phyloP scores from a whole-genome alignment of 73 alveolate species.

The Paramecium primaurelia region DNA sequence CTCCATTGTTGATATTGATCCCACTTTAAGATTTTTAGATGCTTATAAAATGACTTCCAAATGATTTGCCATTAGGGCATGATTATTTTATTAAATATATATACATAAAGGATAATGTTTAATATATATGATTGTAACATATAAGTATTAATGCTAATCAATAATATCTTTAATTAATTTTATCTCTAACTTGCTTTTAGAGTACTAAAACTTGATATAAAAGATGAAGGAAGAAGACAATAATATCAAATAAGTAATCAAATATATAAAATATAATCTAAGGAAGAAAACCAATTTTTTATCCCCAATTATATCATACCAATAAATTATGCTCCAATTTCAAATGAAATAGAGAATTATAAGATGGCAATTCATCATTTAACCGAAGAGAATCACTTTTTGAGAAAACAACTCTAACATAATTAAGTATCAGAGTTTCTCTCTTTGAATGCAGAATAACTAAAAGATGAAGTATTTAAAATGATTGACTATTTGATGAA shows the following conservation, averaged over 20 bases:
- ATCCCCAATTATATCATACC: background rate
- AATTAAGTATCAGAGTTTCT: background rate
- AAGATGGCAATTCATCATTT: background rate
- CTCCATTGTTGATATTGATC: background rate
- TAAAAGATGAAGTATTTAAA: background rate
- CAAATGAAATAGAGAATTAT: background rate
- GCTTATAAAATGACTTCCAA: background rate
- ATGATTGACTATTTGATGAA: conserved; percentile 38
- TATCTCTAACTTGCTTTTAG: conserved; percentile 30
- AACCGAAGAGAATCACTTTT: background rate
- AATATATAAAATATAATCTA: background rate
- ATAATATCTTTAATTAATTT: conserved; percentile 2
- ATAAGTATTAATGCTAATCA: background rate
- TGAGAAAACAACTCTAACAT: background rate
- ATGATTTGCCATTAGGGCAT: background rate
- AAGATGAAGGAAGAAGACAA: conserved; percentile 5
- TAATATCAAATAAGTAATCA: background rate
- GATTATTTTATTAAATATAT: background rate
- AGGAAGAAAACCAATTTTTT: conserved; percentile 1
- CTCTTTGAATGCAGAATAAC: background rate
- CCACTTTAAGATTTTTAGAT: background rate
- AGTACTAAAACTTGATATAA: background rate
- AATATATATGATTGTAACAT: background rate
- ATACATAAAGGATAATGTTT: background rate
- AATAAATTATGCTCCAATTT: background rate